Base-by-base conservation (phyloP, 2,329 filamentous ascomycete species). In the Colletotrichum tofieldiae region DNA sequence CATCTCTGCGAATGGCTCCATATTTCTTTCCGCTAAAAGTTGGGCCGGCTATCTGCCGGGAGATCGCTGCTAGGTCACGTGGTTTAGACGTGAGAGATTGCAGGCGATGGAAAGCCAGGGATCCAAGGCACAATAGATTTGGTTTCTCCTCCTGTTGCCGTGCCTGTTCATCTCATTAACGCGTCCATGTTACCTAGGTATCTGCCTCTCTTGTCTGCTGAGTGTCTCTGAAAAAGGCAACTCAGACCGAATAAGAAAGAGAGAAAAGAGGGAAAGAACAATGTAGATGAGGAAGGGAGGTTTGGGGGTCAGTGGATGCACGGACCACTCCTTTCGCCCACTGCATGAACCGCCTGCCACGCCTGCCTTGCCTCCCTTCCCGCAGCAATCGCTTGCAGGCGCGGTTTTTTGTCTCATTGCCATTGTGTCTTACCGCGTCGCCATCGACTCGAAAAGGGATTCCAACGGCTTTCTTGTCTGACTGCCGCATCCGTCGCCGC, bases 1-100 rank as follows among this genome's bases (percentile, higher is more conserved):
- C 65, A 70, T 72, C n/a, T 70, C 60, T 70, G 65, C 54, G 29
- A 45, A 39, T n/a, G 23, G 59, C 29, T 60, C 66, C 70, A 72
- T 35, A 70, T 41, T 18, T 72, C 41, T 8, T n/a, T 37, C 62
- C 58, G 65, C 65, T 63, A 67, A 49, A 54, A 43, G 29, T 37
- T 37, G 26, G 32, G 39, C 66, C 47, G 59, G 63, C 32, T 35
- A 72, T 59, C 54, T 72, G 59, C 65, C 60, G 59, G 65, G 20
- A 68, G 58, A 65, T 69, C 66, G 43, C n/a, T 6, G 12, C n/a
- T 20, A 18, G n/a, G 37, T 71, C 70, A 72, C 65, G 65, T 72
- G 70, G 35, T 16, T 20, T 23, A 18, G n/a, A 29, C 3, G 8
- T 26, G 37, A 63, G 47, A 62, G 7, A 39, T n/a, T 32, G 5